Base-by-base conservation (phyloP, 345 rosid genomes). In the Eutrema yunnanense region DNA sequence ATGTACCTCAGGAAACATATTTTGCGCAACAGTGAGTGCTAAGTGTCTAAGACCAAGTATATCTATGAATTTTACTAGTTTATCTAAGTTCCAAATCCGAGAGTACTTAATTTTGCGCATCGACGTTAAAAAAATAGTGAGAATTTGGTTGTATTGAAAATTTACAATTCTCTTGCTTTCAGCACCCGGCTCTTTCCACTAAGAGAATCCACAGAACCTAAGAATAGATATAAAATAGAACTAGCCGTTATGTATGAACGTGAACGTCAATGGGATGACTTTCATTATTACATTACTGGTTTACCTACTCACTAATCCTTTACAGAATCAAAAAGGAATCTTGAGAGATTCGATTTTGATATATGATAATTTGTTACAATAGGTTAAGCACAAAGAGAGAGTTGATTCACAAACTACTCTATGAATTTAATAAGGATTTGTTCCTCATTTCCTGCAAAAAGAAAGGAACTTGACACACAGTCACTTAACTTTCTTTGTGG, bases 151-250 rank as follows among this genome's bases (percentile, higher is more conserved):
- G 16, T 73, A 19, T 64, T 37, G 65, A 73, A 73, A 36, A 73
- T 22, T 38, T 55, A 40, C 67, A 74, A 73, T 56, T 73, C 60
- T 56, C 77, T 74, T 66, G 78, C 73, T 67, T 74, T 74, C 73
- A 74, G 62, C 78, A 51, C 78, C 73, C 8, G 60, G 38, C 64
- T 44, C 79, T 46, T 54, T 37, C 58, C 65, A 47, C 70, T 69
- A 62, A 51, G 70, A 73, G 29, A 34, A 75, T 54, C 73, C 62
- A 52, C 74, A 33, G 5, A 74, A 34, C 14, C 1, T 65, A 42
- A 41, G 29, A 53, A 33, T 55, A n/a, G 9, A 62, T 62, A 46
- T 12, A 9, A 41, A 7, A 22, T 40, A 7, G 7, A 69, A 75
- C 22, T 75, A 75, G 79, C 79, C 74, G 74, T 75, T 75, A 44